Conservation (phyloP, 108 stramenopile genomes). For the Conticribra weissflogii region DNA sequence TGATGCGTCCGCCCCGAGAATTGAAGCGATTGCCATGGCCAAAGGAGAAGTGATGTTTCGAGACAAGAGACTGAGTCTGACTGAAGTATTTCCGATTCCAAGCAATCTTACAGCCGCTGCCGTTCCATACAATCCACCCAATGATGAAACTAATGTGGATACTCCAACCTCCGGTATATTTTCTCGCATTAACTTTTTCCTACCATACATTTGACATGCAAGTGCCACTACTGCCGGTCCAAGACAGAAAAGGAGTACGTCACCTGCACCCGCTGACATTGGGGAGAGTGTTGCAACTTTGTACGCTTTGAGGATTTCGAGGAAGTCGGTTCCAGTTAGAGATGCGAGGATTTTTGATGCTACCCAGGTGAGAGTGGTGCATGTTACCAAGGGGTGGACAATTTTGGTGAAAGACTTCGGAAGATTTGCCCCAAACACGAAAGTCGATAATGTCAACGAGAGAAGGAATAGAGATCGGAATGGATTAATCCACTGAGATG, state of each 20-base stretch:
- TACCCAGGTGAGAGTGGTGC: constrained; percentile 66
- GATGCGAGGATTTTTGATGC: constrained; percentile 38
- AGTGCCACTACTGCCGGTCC: constrained; percentile 84
- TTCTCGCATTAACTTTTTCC: constrained; percentile 69
- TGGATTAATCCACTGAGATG: constrained; percentile 44
- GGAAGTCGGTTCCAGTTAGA: constrained; percentile 58
- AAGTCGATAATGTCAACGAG: constrained; percentile 61
- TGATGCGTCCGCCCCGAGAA: constrained; percentile 80
- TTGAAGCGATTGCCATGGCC: constrained; percentile 88
- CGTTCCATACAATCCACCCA: constrained; percentile 79
- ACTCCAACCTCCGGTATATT: constrained; percentile 70
- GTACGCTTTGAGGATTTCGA: constrained; percentile 56
- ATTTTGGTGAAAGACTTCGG: constrained; percentile 64
- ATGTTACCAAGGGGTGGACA: constrained; percentile 77
- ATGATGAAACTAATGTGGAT: constrained; percentile 60
- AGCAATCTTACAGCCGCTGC: constrained; percentile 58
- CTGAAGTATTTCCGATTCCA: constrained; percentile 45
- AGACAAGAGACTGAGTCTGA: constrained; percentile 72
- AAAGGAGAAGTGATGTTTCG: constrained; percentile 89
- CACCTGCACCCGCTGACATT: constrained; percentile 68
- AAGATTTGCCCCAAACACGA: constrained; percentile 77
- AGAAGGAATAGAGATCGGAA: constrained; percentile 57
- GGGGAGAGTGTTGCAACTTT: constrained; percentile 58
- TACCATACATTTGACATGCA: constrained; percentile 76
- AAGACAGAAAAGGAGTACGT: constrained; percentile 67